phyloP scores from a whole-genome alignment of 495 filamentous ascomycete species.

The Penicillium cinerascens region DNA sequence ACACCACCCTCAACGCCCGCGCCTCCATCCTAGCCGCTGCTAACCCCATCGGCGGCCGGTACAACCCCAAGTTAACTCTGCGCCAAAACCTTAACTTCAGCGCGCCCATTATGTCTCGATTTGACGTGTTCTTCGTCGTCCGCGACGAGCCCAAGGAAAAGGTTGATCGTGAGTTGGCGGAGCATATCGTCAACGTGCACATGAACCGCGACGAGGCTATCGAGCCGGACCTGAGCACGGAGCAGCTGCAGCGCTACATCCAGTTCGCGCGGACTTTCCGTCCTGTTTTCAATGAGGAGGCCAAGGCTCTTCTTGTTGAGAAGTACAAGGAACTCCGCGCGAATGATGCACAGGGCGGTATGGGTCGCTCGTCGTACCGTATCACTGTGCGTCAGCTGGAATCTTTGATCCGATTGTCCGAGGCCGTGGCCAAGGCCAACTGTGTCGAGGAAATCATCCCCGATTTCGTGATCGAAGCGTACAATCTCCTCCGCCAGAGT shows the following conservation, averaged over 20 bases:
- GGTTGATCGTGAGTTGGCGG: slow-evolving; percentile 83
- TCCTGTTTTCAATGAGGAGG: slow-evolving; percentile 86
- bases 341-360: slow-evolving; percentile 91
- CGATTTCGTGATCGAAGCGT: slow-evolving; percentile 86
- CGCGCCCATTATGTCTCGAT: slow-evolving; percentile 97
- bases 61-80: slow-evolving; percentile 92
- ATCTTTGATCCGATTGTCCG: slow-evolving; percentile 87
- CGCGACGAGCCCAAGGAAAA: slow-evolving; percentile 94
- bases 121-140: slow-evolving; percentile 98
- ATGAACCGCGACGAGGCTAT: slow-evolving; percentile 87
- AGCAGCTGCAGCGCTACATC: slow-evolving; percentile 96
- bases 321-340: slow-evolving; percentile 95
- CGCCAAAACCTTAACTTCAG: slow-evolving; percentile 97
- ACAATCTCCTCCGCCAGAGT: slow-evolving; percentile 80
- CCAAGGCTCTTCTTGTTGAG: slow-evolving; percentile 77
- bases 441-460: slow-evolving; percentile 88
- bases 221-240: slow-evolving; percentile 88
- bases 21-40: slow-evolving; percentile 95
- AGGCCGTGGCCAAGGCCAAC: slow-evolving; percentile 96
- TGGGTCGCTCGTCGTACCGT: slow-evolving; percentile 88
- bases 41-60: slow-evolving; percentile 92
- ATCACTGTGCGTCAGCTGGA: slow-evolving; percentile 97
- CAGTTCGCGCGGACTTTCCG: slow-evolving; percentile 93
- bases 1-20: slow-evolving; percentile 93
- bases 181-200: slow-evolving; percentile 94